Evolutionary conservation across 2,329 filamentous ascomycete species (phyloP).

Genomic region (Chaetoscypha palmicola): DNA sequence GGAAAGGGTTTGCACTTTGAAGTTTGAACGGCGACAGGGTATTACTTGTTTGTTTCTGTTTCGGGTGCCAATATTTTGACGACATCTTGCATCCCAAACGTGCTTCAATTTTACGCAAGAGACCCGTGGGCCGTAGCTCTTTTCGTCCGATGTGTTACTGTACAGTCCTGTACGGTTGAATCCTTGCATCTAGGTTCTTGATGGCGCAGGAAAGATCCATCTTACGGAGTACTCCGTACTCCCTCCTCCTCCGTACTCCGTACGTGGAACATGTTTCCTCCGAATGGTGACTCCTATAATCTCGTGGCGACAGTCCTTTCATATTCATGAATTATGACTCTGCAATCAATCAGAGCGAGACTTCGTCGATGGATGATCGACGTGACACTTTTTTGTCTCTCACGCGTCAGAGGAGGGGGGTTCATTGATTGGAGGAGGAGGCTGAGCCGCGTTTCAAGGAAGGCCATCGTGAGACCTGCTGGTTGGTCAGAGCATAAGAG

Average conservation of each 20-base stretch:
- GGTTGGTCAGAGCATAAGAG: slow-evolving; percentile 13
- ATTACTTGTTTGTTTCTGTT: slow-evolving; percentile 1
- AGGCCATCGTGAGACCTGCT: slow-evolving; percentile 4
- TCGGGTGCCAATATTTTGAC: slow-evolving; percentile 5
- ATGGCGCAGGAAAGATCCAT: too few species aligned
- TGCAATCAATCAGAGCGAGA: slow-evolving; percentile 13
- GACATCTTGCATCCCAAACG: too few species aligned
- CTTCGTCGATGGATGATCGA: slow-evolving; percentile 7
- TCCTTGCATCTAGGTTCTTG: too few species aligned
- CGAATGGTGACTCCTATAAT: slow-evolving; percentile 9
- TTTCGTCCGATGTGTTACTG: too few species aligned
- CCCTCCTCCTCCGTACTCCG: too few species aligned
- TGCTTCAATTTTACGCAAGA: too few species aligned
- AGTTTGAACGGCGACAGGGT: background rate
- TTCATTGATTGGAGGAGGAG: slow-evolving; percentile 10
- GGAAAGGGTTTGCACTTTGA: slow-evolving; percentile 5
- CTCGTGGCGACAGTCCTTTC: slow-evolving; percentile 1
- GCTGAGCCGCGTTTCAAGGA: slow-evolving; percentile 17
- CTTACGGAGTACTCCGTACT: too few species aligned
- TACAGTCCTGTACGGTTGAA: too few species aligned
- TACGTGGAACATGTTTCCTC: too few species aligned
- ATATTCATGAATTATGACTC: too few species aligned
- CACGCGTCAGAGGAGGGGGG: slow-evolving; percentile 8
- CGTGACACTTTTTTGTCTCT: slow-evolving; percentile 14
- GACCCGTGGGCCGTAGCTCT: too few species aligned